Evolutionary conservation across 2,329 filamentous ascomycete species (phyloP), one percentile per base, ranked within the genome.

Genomic region (Penicillium hesseltinei): DNA sequence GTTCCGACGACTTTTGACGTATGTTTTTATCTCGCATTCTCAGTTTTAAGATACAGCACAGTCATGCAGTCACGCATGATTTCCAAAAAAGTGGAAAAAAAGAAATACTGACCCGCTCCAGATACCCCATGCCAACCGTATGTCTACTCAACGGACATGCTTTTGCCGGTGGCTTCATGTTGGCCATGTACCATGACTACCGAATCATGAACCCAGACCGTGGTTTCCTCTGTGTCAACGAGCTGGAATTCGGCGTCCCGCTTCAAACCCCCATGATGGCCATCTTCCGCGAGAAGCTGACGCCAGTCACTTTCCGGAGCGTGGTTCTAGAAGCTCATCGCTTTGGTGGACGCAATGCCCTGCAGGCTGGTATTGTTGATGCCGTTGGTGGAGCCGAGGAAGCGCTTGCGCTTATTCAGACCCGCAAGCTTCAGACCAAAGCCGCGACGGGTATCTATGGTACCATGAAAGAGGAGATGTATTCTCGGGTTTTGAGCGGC

Each of bases 181-280:
- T 89, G 10, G 84, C 89, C 57, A 90, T 91, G 83, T 85, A 89
- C 75, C 89, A 92, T 75, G 90, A 93, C 76, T 94, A 94, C 77
- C 84, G 91, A 29, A 81, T 94, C 64, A 89, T 90, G 78, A 88
- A 88, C 69, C 83, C 87, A 0, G 69, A 80, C 2, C 80, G 82
- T 21, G 91, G 90, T n/a, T 92, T 85, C 74, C 73, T 90, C 39
- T 93, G 90, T 74, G 77, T 94, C 64, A 93, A 93, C 73, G 90
- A 94, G 77, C 80, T 94, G 15, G 86, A 92, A 63, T 88, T 94
- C 60, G 90, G 90, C 51, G 87, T 88, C 1, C 84, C 88, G n/a
- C 82, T 94, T 36, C 83, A 86, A 63, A 82, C 89, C 3, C 81
- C 89, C 58, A 92, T 95, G 89, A 83, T 83, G 53, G 79, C 81